Conservation (phyloP, 441 rosid species). For the Gossypium trilobum region DNA sequence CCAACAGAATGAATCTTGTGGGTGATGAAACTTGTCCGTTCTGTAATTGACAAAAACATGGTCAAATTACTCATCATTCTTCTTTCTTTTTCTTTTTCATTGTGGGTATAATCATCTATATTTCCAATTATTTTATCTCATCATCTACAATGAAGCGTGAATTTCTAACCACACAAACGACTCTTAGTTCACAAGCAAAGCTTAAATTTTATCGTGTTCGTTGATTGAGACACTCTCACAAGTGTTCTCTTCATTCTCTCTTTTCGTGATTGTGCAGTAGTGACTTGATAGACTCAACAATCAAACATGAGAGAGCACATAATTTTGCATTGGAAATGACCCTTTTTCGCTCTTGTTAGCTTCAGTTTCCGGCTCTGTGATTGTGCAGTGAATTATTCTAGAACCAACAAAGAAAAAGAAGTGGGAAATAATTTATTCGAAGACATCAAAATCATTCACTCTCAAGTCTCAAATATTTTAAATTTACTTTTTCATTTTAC, state of each 20-base stretch:
- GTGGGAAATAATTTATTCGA: background rate
- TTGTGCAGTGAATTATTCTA: background rate
- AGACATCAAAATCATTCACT: background rate
- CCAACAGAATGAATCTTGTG: background rate
- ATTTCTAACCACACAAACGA: background rate
- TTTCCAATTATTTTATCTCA: background rate
- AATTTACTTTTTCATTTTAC: background rate
- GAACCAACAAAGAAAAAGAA: background rate
- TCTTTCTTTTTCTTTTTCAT: no score
- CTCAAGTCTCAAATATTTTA: background rate
- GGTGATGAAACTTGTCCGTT: background rate
- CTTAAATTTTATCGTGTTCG: background rate
- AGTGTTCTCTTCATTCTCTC: background rate
- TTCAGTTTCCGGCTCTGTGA: background rate
- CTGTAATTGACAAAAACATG: background rate
- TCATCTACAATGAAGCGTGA: background rate
- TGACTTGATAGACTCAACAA: background rate
- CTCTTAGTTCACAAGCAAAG: background rate
- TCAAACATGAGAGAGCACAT: background rate
- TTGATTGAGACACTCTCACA: background rate
- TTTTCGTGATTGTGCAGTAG: background rate
- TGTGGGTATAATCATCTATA: background rate
- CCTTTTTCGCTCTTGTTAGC: background rate
- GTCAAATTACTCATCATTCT: background rate
- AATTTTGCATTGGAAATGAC: background rate